Percentiles rank a stretch among this genome's conserved stretches.
Evolutionary conservation across 306 rosid species (phyloP).

Genomic region (Begonia loranthoides): DNA sequence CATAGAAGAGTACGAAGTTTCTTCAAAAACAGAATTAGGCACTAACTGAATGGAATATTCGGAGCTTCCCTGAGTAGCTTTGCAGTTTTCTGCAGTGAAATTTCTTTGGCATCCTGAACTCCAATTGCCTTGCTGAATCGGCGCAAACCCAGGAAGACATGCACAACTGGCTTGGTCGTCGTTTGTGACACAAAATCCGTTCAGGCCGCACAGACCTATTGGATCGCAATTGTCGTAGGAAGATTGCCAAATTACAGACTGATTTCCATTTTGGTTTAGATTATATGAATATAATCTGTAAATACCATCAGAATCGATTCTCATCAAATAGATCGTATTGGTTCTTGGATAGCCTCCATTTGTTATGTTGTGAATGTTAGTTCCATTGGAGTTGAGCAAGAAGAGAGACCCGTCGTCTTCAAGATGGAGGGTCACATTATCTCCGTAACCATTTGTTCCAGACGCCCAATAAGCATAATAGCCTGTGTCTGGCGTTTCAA

Average conservation of each 20-base stretch:
- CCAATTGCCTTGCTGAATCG: not conserved
- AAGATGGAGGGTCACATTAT: slow-evolving; percentile 6
- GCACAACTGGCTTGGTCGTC: not conserved
- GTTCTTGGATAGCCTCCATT: not conserved
- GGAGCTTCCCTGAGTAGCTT: not conserved
- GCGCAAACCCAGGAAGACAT: not conserved
- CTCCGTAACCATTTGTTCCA: fast-evolving
- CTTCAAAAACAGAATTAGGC: not conserved
- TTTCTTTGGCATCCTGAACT: slow-evolving; percentile 12
- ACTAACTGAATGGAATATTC: not conserved
- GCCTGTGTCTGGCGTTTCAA: not conserved
- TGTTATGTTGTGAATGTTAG: not conserved
- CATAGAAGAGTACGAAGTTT: not conserved
- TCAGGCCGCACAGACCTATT: not conserved
- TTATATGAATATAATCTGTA: slow-evolving; percentile 7
- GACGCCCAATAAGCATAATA: not conserved
- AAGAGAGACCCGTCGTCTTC: slow-evolving; percentile 6
- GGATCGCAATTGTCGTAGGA: not conserved
- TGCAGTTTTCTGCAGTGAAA: not conserved
- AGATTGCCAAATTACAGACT: not conserved
- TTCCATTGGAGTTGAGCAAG: slow-evolving; percentile 1
- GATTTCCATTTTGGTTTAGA: not conserved
- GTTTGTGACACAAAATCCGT: not conserved
- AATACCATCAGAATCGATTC: slow-evolving; percentile 16
- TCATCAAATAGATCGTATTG: not conserved